Base-by-base conservation (phyloP, 306 rosid species). In the Ammopiptanthus mongolicus region DNA sequence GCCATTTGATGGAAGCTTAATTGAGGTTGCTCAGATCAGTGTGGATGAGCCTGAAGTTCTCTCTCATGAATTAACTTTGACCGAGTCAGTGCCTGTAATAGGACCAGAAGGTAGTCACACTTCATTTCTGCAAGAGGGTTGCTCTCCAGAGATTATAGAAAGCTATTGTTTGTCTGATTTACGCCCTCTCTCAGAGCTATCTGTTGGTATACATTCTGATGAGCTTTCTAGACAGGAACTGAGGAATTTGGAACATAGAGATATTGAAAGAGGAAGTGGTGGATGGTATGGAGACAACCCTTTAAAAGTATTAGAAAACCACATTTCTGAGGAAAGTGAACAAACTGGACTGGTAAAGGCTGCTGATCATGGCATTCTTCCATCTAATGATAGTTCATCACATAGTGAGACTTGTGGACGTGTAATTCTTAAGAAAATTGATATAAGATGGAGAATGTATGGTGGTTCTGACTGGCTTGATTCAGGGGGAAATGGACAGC, bases 381-480 rank as follows among this genome's bases (percentile, higher is more conserved):
- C 84, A 31, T 76, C 83, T 59, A 55, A 42, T 59, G 89, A 85
- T 66, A 50, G 74, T 85, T 78, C 56, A 68, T 74, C 75, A 62
- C 50, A 56, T 22, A 70, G 60, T 28, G 84, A 88, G 80, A 58
- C 79, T 41, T 80, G 83, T 65, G 98, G 97, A 76, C 77, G 93
- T 56, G 86, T 95, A 64, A 80, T 86, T 86, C 82, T 95, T 63
- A 85, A 82, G 55, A 84, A 87, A 75, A 85, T 95, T 72, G 88
- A 95, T 82, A 70, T 95, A 56, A 87, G 88, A 71, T 95, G 97
- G 97, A 95, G 77, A 85, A 85, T 95, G 87, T 75, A 77, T 85
- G 88, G 91, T 64, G 98, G 98, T 71, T 87, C 83, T 77, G 97
- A 95, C 76, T 90, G 89, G 89, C 76, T 47, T 62, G 85, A 80